Evolutionary conservation across 2,329 filamentous ascomycete genomes (phyloP).

Genomic region (Coccinonectria pachysandricola): DNA sequence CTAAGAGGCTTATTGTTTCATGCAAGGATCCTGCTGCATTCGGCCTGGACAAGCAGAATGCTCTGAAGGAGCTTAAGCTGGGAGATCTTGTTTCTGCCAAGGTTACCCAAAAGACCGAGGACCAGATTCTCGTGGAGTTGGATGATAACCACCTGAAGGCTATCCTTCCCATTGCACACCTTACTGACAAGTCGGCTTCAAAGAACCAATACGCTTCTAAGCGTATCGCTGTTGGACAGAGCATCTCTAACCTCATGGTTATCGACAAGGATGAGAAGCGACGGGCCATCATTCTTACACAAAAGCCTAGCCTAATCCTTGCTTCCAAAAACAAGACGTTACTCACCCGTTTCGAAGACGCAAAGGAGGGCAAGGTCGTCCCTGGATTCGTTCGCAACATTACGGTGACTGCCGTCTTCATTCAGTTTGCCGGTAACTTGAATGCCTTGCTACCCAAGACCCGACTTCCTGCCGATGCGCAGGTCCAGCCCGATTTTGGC

Average conservation of each 20-base stretch:
- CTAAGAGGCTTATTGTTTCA: constrained; percentile 69
- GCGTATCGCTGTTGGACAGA: constrained; percentile 76
- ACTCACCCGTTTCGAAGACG: constrained; percentile 60
- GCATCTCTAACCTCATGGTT: constrained; percentile 69
- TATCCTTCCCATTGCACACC: constrained; percentile 63
- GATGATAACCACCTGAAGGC: constrained; percentile 66
- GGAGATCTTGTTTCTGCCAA: constrained; percentile 69
- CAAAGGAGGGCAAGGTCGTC: constrained; percentile 57
- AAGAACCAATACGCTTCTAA: constrained; percentile 71
- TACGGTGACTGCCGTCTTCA: constrained; percentile 68
- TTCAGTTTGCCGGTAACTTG: constrained; percentile 74
- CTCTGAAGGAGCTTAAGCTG: constrained; percentile 61
- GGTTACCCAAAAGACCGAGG: constrained; percentile 70
- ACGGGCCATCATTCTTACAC: constrained; percentile 64
- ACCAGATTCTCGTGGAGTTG: constrained; percentile 69
- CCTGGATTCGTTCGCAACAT: constrained; percentile 81
- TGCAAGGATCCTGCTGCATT: constrained; percentile 83
- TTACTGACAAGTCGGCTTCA: constrained; percentile 72
- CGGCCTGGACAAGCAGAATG: constrained; percentile 63
- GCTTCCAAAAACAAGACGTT: constrained; percentile 64
- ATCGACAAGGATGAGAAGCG: constrained; percentile 77
- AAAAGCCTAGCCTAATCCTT: constrained; percentile 73
- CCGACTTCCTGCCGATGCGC: constrained; percentile 61
- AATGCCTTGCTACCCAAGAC: constrained; percentile 72
- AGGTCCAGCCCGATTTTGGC: constrained; percentile 63